Conservation (phyloP, 1,284 basidiomycete genomes). For the Cerioporus squamosus region DNA sequence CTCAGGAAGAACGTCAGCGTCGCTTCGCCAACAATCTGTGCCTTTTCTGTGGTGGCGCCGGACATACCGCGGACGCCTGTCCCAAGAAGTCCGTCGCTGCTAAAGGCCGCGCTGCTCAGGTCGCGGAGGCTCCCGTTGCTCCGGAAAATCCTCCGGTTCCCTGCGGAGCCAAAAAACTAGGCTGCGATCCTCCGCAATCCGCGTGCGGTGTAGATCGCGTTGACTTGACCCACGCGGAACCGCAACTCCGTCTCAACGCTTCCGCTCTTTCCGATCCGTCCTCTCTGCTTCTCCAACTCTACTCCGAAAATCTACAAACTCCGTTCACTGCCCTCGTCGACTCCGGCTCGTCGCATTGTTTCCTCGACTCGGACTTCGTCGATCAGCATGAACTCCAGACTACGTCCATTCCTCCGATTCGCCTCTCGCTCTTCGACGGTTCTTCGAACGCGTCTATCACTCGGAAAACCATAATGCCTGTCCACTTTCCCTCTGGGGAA, state of each 20-base stretch:
- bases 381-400: neutral
- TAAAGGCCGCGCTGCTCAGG: neutral
- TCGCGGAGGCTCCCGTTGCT: neutral
- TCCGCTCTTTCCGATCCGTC: conserved; percentile 8
- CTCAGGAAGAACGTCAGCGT: conserved; percentile 1
- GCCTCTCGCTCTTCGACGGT: conserved; percentile 3
- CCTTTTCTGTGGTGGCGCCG: conserved; percentile 4
- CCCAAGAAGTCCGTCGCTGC: conserved; percentile 20
- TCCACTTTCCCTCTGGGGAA: conserved; percentile 4
- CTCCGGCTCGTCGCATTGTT: conserved; percentile 11
- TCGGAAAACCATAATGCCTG: neutral
- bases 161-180: conserved; percentile 7
- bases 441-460: conserved; percentile 4
- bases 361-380: conserved; percentile 6
- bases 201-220: neutral
- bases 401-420: neutral
- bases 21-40: conserved; percentile 11
- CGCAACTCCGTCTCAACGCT: conserved; percentile 1
- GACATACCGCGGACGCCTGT: neutral
- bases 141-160: conserved; percentile 5
- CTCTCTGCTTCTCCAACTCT: neutral
- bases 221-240: neutral
- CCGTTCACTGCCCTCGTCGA: conserved; percentile 2
- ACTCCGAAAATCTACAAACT: neutral
- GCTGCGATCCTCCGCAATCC: conserved; percentile 3